Evolutionary conservation across 2,329 filamentous ascomycete species (phyloP), one percentile per base, ranked within the genome.

Genomic region (Aspergillus quadrilineatus): DNA sequence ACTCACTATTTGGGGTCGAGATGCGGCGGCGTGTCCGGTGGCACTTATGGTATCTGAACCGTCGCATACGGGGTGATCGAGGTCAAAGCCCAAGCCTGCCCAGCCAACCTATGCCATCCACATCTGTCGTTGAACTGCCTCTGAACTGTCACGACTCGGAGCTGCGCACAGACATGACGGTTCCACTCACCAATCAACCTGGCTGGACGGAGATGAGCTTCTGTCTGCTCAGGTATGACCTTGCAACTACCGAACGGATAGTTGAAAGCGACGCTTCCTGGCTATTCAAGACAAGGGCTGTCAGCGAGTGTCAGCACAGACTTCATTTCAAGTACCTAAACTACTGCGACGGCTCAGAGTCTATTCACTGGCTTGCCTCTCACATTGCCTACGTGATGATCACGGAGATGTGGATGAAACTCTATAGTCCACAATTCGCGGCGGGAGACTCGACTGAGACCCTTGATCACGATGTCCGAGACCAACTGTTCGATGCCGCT

Each of bases 381-480:
- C 86, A 86, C 43, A 79, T 88, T n/a, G 80, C 85, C 1, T 81
- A 86, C 10, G 77, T 90, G 26, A 84, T 90, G 60, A 83, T 89
- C 75, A 84, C 84, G 58, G 90, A 90, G 73, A 87, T 90, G 80
- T 88, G 85, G 73, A 78, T 91, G 30, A 81, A 90, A 56, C 80
- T 89, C 2, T 87, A 90, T 65, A 84, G 90, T 61, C 86, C 0
- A 78, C 84, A 58, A 81, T 88, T 39, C 63, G 67, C 42, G 61
- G 17, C 48, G 15, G 7, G 34, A 6, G 30, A 28, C 6, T 26
- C 15, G 15, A 28, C 34, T 3, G 47, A 34, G n/a, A 7, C 22
- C 6, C 39, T 42, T 5, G 28, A 32, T 28, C 62, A 81, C 84
- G 82, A 85, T 47, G 81, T 82, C 8, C 82, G 82, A 55, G 82